Evolutionary conservation across 805 yeast species (phyloP).

Genomic region (Schwanniomyces sp.): DNA sequence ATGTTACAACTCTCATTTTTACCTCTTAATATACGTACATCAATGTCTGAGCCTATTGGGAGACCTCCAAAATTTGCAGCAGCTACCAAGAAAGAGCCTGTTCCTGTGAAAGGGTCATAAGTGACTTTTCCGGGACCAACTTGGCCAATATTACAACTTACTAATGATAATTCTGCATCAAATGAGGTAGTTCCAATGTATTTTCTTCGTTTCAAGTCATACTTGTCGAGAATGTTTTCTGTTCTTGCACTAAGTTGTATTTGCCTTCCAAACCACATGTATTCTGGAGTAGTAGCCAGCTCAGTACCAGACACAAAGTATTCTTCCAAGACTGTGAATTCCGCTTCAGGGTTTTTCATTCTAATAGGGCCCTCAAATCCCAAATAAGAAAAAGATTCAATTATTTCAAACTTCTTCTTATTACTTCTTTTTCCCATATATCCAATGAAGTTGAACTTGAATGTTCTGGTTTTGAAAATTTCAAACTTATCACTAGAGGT

Average conservation of each 20-base stretch:
- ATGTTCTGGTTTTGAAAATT: conserved; percentile 47
- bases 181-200: conserved; percentile 96
- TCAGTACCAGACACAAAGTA: conserved; percentile 52
- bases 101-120: conserved; percentile 96
- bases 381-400: conserved; percentile 71
- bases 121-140: conserved; percentile 62
- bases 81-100: conserved; percentile 90
- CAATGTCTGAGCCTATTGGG: conserved; percentile 88
- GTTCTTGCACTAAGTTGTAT: conserved; percentile 63
- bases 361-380: conserved; percentile 74
- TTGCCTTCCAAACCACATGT: conserved; percentile 74
- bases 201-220: conserved; percentile 77
- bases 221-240: conserved; percentile 66
- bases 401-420: conserved; percentile 54
- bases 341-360: conserved; percentile 73
- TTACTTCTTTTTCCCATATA: conserved; percentile 65
- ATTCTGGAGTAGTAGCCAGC: conserved; percentile 49
- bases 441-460: conserved; percentile 81
- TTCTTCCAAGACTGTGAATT: conserved; percentile 73
- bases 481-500: conserved; percentile 33
- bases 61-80: conserved; percentile 83
- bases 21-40: conserved; percentile 75
- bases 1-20: conserved; percentile 54
- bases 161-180: conserved; percentile 88
- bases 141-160: conserved; percentile 85